A percentile compares a stretch with the other conserved stretches of the same genome.
Conservation (phyloP, 208 protist genomes). For the Leishmania guyanensis region DNA sequence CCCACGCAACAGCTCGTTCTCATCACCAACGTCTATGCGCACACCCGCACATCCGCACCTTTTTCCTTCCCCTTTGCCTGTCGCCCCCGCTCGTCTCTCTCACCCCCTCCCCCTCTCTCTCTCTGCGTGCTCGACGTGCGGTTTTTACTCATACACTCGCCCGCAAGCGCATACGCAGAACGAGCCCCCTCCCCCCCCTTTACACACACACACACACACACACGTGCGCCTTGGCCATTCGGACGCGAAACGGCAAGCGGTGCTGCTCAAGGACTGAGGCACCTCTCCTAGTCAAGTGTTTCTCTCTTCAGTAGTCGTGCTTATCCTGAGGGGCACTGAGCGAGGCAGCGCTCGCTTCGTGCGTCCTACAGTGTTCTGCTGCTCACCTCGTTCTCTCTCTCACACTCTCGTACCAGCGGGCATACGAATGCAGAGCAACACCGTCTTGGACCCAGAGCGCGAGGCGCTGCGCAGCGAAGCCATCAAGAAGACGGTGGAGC, state of each 20-base stretch:
- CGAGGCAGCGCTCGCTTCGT: not conserved
- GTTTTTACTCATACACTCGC: no score
- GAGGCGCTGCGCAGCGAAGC: slow-evolving; percentile 53
- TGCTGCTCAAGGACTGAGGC: not conserved
- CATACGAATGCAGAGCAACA: not conserved
- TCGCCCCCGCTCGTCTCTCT: not conserved
- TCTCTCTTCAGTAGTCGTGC: not conserved
- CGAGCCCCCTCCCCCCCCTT: no score
- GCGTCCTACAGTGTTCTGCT: not conserved
- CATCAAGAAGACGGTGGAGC: slow-evolving; percentile 58
- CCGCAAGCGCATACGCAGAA: not conserved
- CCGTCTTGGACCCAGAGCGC: slow-evolving; percentile 33
- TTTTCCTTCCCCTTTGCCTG: not conserved
- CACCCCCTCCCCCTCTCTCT: not conserved
- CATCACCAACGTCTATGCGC: not conserved
- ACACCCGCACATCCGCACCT: not conserved
- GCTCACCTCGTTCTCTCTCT: not conserved
- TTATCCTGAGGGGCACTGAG: not conserved
- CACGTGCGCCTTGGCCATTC: not conserved
- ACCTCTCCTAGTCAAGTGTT: not conserved
- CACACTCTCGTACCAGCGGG: not conserved
- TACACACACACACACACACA: not conserved
- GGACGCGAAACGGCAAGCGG: not conserved
- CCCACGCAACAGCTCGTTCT: no score
- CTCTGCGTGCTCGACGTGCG: not conserved